A percentile compares a stretch with the other conserved stretches of the same genome.
These are phyloP conservation scores for Mortierella alpina DNA, from an alignment of 192 early-diverging fungal species.

Conservation along the genomic window DNA sequence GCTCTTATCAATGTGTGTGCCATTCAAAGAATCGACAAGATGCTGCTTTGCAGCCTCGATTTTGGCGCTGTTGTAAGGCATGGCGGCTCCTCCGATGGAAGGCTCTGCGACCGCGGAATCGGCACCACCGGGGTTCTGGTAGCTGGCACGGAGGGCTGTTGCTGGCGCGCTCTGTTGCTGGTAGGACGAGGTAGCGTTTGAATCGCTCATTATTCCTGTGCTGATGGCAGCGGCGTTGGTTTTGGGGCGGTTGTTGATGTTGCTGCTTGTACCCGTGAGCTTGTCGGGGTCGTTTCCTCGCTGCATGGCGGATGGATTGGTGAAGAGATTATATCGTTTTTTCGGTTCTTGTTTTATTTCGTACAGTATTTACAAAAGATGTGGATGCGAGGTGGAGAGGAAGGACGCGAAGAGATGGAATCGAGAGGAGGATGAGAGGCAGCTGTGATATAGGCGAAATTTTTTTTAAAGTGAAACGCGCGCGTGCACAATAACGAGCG, in stretches of 20 bases:
- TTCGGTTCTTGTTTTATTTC: slow-evolving; percentile 23
- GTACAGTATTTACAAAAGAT: slow-evolving; percentile 25
- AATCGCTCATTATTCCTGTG: background rate
- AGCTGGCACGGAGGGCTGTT: slow-evolving; percentile 6
- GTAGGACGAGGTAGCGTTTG: slow-evolving; percentile 14
- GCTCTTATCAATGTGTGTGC: background rate
- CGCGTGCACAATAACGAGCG: background rate
- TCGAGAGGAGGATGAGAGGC: background rate
- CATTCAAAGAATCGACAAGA: background rate
- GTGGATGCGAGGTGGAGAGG: background rate
- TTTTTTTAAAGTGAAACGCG: background rate
- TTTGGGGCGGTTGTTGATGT: background rate
- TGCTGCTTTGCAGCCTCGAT: slow-evolving; percentile 28
- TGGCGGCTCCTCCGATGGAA: slow-evolving; percentile 22
- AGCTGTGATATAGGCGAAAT: background rate
- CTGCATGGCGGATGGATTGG: background rate
- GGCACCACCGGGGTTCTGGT: slow-evolving; percentile 1
- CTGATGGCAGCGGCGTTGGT: background rate
- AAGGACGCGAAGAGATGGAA: background rate
- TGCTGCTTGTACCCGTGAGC: background rate
- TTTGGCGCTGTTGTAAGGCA: slow-evolving; percentile 5
- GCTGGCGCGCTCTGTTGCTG: background rate
- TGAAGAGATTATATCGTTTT: slow-evolving; percentile 6
- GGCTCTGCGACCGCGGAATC: slow-evolving; percentile 21
- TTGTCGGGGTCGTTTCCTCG: background rate